These are phyloP conservation scores for Schizosaccharomyces lindneri DNA, from an alignment of 805 yeast genomes.

Conservation along the genomic window DNA sequence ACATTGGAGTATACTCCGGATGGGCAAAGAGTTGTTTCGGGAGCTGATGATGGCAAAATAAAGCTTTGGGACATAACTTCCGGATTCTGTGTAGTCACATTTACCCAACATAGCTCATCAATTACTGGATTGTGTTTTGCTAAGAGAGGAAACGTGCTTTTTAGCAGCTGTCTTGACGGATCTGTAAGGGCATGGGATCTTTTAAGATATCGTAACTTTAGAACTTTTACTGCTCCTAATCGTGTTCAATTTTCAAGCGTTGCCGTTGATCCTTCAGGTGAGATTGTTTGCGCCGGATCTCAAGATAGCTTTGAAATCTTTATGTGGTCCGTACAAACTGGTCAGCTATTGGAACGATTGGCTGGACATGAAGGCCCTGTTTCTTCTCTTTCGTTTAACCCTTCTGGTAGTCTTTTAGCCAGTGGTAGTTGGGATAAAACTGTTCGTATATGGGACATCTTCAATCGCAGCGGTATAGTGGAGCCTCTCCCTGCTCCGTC, in stretches of 20 bases:
- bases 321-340: constrained; percentile 93
- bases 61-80: constrained; percentile 87
- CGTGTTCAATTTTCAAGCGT: constrained; percentile 66
- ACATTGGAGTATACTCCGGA: constrained; percentile 77
- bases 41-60: constrained; percentile 87
- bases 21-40: constrained; percentile 77
- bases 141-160: constrained; percentile 69
- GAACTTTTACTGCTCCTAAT: constrained; percentile 79
- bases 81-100: constrained; percentile 81
- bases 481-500: constrained; percentile 73
- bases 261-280: constrained; percentile 95
- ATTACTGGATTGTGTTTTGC: constrained; percentile 77
- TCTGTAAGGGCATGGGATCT: constrained; percentile 95
- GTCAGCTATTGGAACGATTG: constrained; percentile 65
- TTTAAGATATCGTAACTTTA: constrained; percentile 72
- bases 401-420: constrained; percentile 51
- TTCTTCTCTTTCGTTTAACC: constrained; percentile 64
- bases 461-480: constrained; percentile 61
- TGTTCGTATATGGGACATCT: constrained; percentile 75
- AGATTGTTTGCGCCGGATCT: constrained; percentile 86
- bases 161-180: constrained; percentile 82
- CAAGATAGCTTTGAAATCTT: constrained; percentile 71
- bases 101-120: constrained; percentile 70
- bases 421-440: constrained; percentile 95
- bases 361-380: constrained; percentile 93